These are phyloP conservation scores for Chaetomiaceae sp. DNA, from an alignment of 2,329 filamentous ascomycete species.

Conservation along the genomic window DNA sequence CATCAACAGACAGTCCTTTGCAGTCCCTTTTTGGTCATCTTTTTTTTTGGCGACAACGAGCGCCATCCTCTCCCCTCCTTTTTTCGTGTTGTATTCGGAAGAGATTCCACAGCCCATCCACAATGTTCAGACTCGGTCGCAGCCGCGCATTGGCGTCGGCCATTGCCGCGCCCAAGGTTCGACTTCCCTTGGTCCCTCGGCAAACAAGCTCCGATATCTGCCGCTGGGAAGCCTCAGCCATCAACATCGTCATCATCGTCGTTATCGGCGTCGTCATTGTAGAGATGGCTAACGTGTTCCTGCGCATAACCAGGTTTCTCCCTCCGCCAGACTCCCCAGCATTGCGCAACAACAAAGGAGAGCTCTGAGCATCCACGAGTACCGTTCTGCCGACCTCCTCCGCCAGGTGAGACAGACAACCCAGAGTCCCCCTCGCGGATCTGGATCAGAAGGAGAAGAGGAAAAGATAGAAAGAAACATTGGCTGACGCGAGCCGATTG, in stretches of 20 bases:
- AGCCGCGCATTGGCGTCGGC: constrained; percentile 77
- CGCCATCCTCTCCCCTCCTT: constrained; percentile 8
- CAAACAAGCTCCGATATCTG: neutral
- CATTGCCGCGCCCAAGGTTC: constrained; percentile 71
- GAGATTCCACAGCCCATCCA: constrained; percentile 30
- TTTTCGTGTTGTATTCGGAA: neutral
- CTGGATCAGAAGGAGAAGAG: constrained; percentile 3
- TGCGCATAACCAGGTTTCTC: constrained; percentile 34
- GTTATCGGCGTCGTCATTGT: too few relatives aligned
- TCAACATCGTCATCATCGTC: too few relatives aligned
- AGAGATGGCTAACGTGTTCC: too few relatives aligned
- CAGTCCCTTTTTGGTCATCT: too few relatives aligned
- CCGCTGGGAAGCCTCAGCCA: too few relatives aligned
- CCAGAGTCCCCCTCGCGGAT: too few relatives aligned
- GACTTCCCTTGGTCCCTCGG: constrained; percentile 26
- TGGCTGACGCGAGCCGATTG: constrained; percentile 15
- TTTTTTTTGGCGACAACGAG: constrained; percentile 10
- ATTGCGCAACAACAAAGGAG: constrained; percentile 68
- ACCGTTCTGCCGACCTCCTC: constrained; percentile 89
- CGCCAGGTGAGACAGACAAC: constrained; percentile 56
- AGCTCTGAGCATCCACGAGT: constrained; percentile 95
- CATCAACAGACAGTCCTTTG: constrained; percentile 11
- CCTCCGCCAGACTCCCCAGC: constrained; percentile 56
- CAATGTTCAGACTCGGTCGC: constrained; percentile 84
- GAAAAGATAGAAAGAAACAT: neutral